Evolutionary conservation across 169 alveolate genomes (phyloP).

Genomic region (Plasmodium adleri): DNA sequence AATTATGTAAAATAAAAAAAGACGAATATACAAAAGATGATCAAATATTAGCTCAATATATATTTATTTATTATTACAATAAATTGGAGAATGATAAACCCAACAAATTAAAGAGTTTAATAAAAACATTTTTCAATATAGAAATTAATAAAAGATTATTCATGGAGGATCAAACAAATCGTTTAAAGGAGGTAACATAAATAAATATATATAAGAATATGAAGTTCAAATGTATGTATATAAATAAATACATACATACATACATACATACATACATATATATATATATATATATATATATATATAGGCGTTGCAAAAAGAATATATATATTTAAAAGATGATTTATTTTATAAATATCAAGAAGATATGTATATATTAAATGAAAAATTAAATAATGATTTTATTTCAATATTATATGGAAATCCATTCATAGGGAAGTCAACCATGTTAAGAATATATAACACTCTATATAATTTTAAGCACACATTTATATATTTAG

Average conservation of each 20-base stretch:
- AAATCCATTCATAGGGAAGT: constrained; percentile 35
- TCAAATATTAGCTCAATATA: constrained; percentile 21
- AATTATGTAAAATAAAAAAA: constrained; percentile 42
- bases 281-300: constrained; percentile 1
- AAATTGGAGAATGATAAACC: constrained; percentile 46
- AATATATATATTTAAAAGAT: constrained; percentile 32
- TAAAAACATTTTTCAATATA: constrained; percentile 39
- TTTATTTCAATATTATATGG: constrained; percentile 44
- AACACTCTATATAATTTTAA: constrained; percentile 33
- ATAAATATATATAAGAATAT: not conserved
- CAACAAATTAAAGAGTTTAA: constrained; percentile 22
- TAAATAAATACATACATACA: not conserved
- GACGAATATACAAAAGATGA: not conserved
- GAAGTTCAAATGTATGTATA: not conserved
- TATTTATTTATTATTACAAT: constrained; percentile 49
- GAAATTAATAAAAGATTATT: constrained; percentile 16
- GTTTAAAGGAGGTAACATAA: constrained; percentile 51
- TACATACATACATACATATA: not conserved
- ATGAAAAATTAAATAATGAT: constrained; percentile 50
- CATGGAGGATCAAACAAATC: constrained; percentile 15
- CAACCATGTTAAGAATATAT: constrained; percentile 60
- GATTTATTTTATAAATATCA: constrained; percentile 23
- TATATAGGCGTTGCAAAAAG: constrained; percentile 39
- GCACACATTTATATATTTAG: constrained; percentile 48
- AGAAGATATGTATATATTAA: constrained; percentile 46